Percentiles rank a stretch among this genome's conserved stretches.
These are phyloP conservation scores for Ophiocordyceps camponoti-saundersi DNA, from an alignment of 2,329 filamentous ascomycete species.

Conservation along the genomic window DNA sequence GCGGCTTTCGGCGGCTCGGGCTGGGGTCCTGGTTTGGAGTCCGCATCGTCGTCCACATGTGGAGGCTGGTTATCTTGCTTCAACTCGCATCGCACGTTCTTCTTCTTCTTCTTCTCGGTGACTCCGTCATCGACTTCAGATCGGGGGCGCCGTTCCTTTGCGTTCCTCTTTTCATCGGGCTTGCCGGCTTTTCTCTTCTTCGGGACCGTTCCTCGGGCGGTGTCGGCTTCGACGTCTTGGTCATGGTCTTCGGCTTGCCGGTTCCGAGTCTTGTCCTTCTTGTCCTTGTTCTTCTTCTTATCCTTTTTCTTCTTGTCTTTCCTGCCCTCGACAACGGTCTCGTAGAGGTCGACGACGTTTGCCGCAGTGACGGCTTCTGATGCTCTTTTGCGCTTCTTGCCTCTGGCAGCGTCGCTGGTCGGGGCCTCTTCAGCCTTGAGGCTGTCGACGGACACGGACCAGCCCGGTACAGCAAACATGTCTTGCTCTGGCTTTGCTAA, in stretches of 20 bases:
- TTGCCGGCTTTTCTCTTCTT: neutral
- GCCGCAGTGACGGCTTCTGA: constrained; percentile 38
- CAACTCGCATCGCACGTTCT: constrained; percentile 1
- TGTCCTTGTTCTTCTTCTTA: constrained; percentile 10
- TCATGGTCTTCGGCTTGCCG: neutral
- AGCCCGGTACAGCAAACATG: constrained; percentile 91
- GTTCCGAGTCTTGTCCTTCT: constrained; percentile 8
- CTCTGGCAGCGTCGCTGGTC: constrained; percentile 23
- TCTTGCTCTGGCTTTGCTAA: neutral
- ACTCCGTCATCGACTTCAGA: constrained; percentile 8
- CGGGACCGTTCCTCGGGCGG: neutral
- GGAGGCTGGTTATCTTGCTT: neutral
- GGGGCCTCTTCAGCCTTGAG: constrained; percentile 50
- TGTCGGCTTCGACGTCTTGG: neutral
- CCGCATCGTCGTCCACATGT: neutral
- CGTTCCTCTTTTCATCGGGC: constrained; percentile 5
- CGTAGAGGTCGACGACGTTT: constrained; percentile 67
- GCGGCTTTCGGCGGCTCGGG: constrained; percentile 8
- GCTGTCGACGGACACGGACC: constrained; percentile 59
- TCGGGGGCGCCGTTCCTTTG: constrained; percentile 5
- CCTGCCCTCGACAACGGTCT: constrained; percentile 54
- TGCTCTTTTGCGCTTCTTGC: constrained; percentile 40
- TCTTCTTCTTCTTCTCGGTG: constrained; percentile 15
- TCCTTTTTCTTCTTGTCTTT: constrained; percentile 16
- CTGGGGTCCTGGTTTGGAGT: neutral